Conservation (phyloP, 2,329 filamentous ascomycete genomes). For the Ramularia collo-cygni region DNA sequence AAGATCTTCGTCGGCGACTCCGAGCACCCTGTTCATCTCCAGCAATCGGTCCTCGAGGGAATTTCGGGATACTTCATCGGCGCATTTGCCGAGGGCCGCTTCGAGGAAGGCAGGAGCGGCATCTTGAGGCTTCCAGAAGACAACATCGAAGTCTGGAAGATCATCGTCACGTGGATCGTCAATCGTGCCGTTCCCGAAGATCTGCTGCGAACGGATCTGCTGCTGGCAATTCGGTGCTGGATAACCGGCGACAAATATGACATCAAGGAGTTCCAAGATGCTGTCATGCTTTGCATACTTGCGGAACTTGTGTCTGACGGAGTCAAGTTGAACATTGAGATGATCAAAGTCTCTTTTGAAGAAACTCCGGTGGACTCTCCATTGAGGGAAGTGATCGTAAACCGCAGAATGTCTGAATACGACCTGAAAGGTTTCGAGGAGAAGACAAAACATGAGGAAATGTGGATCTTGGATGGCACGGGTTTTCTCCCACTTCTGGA, state of each 20-base stretch:
- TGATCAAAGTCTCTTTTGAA: too few relatives aligned
- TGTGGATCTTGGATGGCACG: too few relatives aligned
- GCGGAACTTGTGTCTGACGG: too few relatives aligned
- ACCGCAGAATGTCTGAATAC: too few relatives aligned
- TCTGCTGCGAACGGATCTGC: too few relatives aligned
- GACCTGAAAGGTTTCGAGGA: too few relatives aligned
- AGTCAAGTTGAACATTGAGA: too few relatives aligned
- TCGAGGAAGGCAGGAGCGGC: conserved; percentile 3
- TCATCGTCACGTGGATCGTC: conserved; percentile 6
- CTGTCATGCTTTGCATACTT: conserved; percentile 4
- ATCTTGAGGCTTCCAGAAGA: conserved; percentile 5
- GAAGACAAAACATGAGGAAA: too few relatives aligned
- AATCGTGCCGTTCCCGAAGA: neutral
- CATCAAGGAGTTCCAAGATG: conserved; percentile 6
- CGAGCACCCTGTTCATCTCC: neutral
- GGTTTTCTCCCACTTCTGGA: too few relatives aligned
- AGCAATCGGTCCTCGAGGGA: conserved; percentile 3
- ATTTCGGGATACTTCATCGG: conserved; percentile 2
- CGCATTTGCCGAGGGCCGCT: neutral
- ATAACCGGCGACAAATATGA: conserved; percentile 9
- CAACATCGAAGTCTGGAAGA: conserved; percentile 6
- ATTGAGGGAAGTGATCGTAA: too few relatives aligned
- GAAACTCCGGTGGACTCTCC: too few relatives aligned
- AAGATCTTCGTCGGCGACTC: conserved; percentile 1
- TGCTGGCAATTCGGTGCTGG: conserved; percentile 6